These are phyloP conservation scores for Saccharum hybrid DNA, from an alignment of 202 grass and related monocot genomes.

Conservation along the genomic window DNA sequence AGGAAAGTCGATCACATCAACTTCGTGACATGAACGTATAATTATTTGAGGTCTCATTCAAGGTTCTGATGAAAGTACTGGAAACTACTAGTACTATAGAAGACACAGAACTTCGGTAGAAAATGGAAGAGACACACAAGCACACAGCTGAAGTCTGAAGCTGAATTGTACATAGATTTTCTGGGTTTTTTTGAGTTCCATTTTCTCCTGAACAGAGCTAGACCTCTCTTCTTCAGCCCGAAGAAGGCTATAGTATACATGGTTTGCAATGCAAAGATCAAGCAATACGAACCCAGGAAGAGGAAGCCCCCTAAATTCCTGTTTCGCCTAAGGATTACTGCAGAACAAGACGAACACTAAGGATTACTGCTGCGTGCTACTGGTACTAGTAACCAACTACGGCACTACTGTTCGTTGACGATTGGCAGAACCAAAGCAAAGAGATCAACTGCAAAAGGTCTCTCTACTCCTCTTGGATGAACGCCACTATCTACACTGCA, in stretches of 20 bases:
- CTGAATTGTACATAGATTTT: not conserved
- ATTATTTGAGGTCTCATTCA: not conserved
- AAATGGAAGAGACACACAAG: not conserved
- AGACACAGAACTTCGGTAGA: not conserved
- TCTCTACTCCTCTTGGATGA: constrained; percentile 7
- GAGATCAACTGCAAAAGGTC: not conserved
- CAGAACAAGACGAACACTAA: not conserved
- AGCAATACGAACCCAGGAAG: not conserved
- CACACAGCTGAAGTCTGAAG: not conserved
- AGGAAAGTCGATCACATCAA: not conserved
- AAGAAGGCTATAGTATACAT: constrained; percentile 26
- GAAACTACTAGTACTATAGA: too few relatives aligned
- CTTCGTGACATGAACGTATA: not conserved
- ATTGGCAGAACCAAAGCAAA: constrained; percentile 24
- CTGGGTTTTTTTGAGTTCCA: not conserved
- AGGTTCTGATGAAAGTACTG: not conserved
- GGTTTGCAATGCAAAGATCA: not conserved
- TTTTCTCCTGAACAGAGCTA: not conserved
- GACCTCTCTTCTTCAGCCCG: not conserved
- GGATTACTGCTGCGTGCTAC: constrained; percentile 9
- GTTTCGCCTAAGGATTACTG: not conserved
- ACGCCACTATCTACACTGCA: constrained; percentile 16
- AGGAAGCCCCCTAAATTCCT: constrained; percentile 23
- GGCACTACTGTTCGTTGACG: not conserved
- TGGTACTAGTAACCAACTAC: not conserved